These are phyloP conservation scores for Erodium texanum DNA, from an alignment of 441 rosid species.

Conservation along the genomic window DNA sequence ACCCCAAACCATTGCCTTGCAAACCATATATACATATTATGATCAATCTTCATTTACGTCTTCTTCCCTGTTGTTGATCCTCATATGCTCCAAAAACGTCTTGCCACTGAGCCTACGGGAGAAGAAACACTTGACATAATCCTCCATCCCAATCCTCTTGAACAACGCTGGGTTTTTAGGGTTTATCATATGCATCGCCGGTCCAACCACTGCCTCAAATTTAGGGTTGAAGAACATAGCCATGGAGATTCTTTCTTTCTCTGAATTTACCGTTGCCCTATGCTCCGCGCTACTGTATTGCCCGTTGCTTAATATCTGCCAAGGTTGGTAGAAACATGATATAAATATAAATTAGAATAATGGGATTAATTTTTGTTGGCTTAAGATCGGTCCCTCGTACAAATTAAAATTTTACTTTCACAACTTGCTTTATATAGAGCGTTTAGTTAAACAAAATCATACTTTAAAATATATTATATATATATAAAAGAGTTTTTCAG, in stretches of 20 bases:
- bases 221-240: constrained; percentile 27
- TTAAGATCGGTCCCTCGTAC: too few relatives aligned
- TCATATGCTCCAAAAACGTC: constrained; percentile 28
- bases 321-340: too few relatives aligned
- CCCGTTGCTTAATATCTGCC: constrained; percentile 33
- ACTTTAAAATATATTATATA: too few relatives aligned
- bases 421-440: too few relatives aligned
- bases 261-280: constrained; percentile 19
- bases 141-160: constrained; percentile 21
- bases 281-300: constrained; percentile 29
- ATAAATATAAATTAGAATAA: too few relatives aligned
- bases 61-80: constrained; percentile 5
- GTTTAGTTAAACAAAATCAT: too few relatives aligned
- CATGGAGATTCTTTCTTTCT: constrained; percentile 25
- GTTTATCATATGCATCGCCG: constrained; percentile 20
- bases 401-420: too few relatives aligned
- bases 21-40: too few relatives aligned
- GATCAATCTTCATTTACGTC: too few relatives aligned
- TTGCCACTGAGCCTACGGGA: constrained; percentile 23
- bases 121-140: constrained; percentile 24
- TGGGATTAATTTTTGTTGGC: too few relatives aligned
- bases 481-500: too few relatives aligned
- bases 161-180: constrained; percentile 27
- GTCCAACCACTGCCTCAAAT: constrained; percentile 34
- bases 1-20: too few relatives aligned